phyloP scores from a whole-genome alignment of 805 yeast genomes.

The Wickerhamomyces tratensis region DNA sequence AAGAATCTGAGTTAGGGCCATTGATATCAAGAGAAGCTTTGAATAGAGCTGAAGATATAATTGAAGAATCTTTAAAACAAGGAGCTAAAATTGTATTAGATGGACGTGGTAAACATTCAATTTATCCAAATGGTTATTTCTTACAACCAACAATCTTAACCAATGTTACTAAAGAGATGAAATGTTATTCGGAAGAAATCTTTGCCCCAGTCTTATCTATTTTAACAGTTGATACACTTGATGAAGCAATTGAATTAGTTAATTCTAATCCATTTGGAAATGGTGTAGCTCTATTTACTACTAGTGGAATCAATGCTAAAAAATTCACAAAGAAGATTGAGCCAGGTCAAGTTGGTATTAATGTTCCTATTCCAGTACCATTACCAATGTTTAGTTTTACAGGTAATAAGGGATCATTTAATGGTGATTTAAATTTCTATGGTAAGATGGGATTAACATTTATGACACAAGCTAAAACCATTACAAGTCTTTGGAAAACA shows the following conservation, averaged over 20 bases:
- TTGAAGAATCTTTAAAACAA: constrained; percentile 38
- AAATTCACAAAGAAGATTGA: constrained; percentile 59
- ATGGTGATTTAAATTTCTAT: constrained; percentile 73
- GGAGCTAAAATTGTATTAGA: constrained; percentile 58
- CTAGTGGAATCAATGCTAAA: constrained; percentile 61
- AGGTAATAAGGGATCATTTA: constrained; percentile 65
- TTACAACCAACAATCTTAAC: constrained; percentile 64
- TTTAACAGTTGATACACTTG: constrained; percentile 53
- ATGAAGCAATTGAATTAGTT: constrained; percentile 60
- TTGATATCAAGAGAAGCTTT: constrained; percentile 51
- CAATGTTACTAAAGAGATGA: constrained; percentile 52
- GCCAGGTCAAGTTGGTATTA: constrained; percentile 71
- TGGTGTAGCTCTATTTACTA: constrained; percentile 63
- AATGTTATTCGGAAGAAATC: constrained; percentile 62
- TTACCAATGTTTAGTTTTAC: constrained; percentile 77
- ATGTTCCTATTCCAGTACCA: constrained; percentile 76
- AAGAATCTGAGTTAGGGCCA: constrained; percentile 60
- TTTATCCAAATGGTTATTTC: constrained; percentile 55
- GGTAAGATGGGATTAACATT: constrained; percentile 69
- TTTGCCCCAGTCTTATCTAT: constrained; percentile 68
- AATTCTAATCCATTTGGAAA: constrained; percentile 60
- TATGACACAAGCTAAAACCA: constrained; percentile 68
- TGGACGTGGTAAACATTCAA: constrained; percentile 44
- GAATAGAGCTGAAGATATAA: constrained; percentile 41
- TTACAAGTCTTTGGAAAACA: constrained; percentile 58